These are phyloP conservation scores for Barnettozyma vustinii DNA, from an alignment of 805 yeast species.

Conservation along the genomic window DNA sequence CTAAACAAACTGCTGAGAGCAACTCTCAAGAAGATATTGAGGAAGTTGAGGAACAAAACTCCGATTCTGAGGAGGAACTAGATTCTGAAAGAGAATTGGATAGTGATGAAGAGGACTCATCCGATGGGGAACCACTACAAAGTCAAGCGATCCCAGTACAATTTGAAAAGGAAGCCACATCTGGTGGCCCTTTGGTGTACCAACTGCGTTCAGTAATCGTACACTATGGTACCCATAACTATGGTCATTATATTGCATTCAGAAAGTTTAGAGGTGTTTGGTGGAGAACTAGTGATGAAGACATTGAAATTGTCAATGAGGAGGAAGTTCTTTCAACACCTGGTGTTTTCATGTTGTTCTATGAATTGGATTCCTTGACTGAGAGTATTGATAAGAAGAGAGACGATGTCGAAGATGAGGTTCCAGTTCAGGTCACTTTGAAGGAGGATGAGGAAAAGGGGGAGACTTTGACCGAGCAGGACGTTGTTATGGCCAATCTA, in stretches of 20 bases:
- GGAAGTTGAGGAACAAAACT: not conserved
- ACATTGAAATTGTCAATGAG: slow-evolving; percentile 74
- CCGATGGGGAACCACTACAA: slow-evolving; percentile 1
- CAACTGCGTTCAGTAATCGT: slow-evolving; percentile 79
- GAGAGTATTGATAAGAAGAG: slow-evolving; percentile 14
- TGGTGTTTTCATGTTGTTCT: slow-evolving; percentile 91
- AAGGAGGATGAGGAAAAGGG: slow-evolving; percentile 1
- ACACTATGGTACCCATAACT: slow-evolving; percentile 93
- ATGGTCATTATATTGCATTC: slow-evolving; percentile 94
- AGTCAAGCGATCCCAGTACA: slow-evolving; percentile 8
- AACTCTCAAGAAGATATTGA: slow-evolving; percentile 3
- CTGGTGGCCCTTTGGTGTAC: slow-evolving; percentile 48
- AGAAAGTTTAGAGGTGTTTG: slow-evolving; percentile 77
- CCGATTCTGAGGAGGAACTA: not conserved
- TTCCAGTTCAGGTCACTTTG: slow-evolving; percentile 24
- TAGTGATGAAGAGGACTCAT: slow-evolving; percentile 11
- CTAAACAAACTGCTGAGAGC: slow-evolving; percentile 9
- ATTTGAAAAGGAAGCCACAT: slow-evolving; percentile 13
- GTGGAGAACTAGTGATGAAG: slow-evolving; percentile 95
- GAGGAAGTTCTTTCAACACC: slow-evolving; percentile 75
- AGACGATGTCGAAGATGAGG: slow-evolving; percentile 3
- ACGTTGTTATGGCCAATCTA: slow-evolving; percentile 9
- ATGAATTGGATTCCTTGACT: slow-evolving; percentile 50
- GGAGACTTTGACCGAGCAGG: not conserved
- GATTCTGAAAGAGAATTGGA: slow-evolving; percentile 9